phyloP scores from a whole-genome alignment of 139 green algal species.

The Chlorella sp. region DNA sequence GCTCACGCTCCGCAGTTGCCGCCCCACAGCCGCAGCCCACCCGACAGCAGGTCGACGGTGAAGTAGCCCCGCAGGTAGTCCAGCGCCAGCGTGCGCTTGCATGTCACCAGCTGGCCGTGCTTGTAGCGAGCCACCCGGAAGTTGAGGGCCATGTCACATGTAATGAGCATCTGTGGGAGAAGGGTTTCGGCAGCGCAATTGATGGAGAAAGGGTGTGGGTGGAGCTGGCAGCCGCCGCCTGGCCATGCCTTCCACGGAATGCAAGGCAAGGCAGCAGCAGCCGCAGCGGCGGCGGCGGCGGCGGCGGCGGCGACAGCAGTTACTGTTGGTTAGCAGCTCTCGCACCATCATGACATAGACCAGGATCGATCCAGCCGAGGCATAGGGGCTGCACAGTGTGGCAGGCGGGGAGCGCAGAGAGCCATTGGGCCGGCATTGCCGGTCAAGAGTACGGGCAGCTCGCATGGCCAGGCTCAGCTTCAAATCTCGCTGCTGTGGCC shows the following conservation, averaged over 20 bases:
- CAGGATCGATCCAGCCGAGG: constrained; percentile 6
- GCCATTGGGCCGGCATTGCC: not conserved
- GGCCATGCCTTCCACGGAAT: too few relatives aligned
- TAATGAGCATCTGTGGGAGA: constrained; percentile 17
- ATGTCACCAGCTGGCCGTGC: constrained; percentile 32
- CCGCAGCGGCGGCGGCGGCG: not conserved
- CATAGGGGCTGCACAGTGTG: constrained; percentile 13
- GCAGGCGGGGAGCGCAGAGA: not conserved
- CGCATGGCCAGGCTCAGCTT: too few relatives aligned
- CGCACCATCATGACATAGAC: constrained; percentile 32
- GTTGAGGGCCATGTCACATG: constrained; percentile 12
- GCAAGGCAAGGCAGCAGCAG: not conserved
- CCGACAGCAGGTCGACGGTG: constrained; percentile 18
- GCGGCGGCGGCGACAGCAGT: not conserved
- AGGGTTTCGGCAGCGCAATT: too few relatives aligned
- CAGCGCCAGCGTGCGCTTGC: constrained; percentile 1
- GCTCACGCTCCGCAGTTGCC: too few relatives aligned
- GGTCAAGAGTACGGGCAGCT: too few relatives aligned
- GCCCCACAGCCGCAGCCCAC: too few relatives aligned
- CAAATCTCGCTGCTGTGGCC: too few relatives aligned
- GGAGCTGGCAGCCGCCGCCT: too few relatives aligned
- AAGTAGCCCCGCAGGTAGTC: constrained; percentile 27
- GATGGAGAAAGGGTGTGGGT: too few relatives aligned
- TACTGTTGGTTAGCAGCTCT: not conserved
- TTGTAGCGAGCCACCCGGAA: constrained; percentile 36